Conservation (phyloP, 2,329 filamentous ascomycete genomes). For the Sporothrix mexicana region DNA sequence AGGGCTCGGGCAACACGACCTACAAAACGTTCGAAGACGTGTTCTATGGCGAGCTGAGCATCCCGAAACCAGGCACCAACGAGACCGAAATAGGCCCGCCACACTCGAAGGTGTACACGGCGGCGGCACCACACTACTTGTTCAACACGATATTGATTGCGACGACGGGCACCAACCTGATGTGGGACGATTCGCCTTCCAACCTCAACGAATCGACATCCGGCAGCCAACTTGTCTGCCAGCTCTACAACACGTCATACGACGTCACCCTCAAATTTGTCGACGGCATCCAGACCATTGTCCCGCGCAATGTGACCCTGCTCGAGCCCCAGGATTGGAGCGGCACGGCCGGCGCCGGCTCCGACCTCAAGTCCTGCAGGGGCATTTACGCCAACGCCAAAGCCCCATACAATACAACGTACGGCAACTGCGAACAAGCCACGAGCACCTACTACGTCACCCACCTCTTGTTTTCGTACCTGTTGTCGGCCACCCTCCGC, state of each 20-base stretch:
- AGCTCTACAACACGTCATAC: constrained; percentile 36
- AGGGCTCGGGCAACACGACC: background rate
- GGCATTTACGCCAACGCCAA: background rate
- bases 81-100: too few species aligned
- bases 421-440: constrained; percentile 26
- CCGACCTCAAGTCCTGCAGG: background rate
- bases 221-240: constrained; percentile 35
- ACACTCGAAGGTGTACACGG: constrained; percentile 9
- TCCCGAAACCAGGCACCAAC: background rate
- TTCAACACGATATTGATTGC: constrained; percentile 31
- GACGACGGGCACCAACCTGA: constrained; percentile 19
- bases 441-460: constrained; percentile 19
- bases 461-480: constrained; percentile 29
- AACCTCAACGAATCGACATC: background rate
- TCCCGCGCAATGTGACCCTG: constrained; percentile 4
- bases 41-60: constrained; percentile 32
- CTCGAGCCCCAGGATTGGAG: constrained; percentile 32
- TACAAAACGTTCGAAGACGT: constrained; percentile 27
- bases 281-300: constrained; percentile 30
- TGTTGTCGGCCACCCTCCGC: constrained; percentile 10
- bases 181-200: constrained; percentile 3
- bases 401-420: background rate
- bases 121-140: constrained; percentile 28
- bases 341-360: constrained; percentile 18
- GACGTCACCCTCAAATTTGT: constrained; percentile 26